Base-by-base conservation (phyloP, 495 filamentous ascomycete genomes). In the Pseudoneurospora amorphoporcata region DNA sequence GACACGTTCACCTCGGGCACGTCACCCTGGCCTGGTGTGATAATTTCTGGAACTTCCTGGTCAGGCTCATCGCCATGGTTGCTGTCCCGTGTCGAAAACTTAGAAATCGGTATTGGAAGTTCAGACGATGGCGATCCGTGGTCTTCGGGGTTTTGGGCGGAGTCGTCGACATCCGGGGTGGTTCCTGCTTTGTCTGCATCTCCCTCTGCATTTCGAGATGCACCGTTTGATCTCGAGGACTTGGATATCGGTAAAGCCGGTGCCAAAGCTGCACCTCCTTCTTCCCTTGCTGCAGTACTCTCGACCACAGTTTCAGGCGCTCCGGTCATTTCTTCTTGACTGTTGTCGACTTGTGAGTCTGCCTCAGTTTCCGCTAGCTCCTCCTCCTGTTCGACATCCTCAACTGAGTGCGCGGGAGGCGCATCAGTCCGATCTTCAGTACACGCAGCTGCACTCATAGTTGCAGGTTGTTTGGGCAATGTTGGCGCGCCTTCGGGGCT, bases 31-130 rank as follows among this genome's bases (percentile, higher is more conserved):
- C 45, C 37, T 14, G 72, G 39, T 12, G 75, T 70, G 41, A 76
- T 65, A 23, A 75, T 75, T 4, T 72, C 53, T 3, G 79, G 76
- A 23, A 77, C 61, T 9, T 65, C 32, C 39, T 47, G 68, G 71
- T 32, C 45, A 5, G 69, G n/a, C 10, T 73, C n/a, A 40, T 43
- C 71, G 4, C 68, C 72, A 4, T 73, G 73, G 19, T 74, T 77
- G 32, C 47, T 47, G 65, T 86, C 80, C 53, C 82, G 82, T 14
- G 82, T 82, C 42, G 86, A 86, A 72, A 86, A 86, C 70, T 83
- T 87, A 19, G 86, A 87, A 53, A 79, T 75, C 4, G 84, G 84
- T 40, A 84, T 82, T n/a, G 41, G 79, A 37, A 79, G 70, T 69
- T 72, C 79, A 12, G 77, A 68, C 47, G 77, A 53, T 14, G 70